Conservation (phyloP, 805 yeast genomes). For the Grigorovia yakushimaensis region DNA sequence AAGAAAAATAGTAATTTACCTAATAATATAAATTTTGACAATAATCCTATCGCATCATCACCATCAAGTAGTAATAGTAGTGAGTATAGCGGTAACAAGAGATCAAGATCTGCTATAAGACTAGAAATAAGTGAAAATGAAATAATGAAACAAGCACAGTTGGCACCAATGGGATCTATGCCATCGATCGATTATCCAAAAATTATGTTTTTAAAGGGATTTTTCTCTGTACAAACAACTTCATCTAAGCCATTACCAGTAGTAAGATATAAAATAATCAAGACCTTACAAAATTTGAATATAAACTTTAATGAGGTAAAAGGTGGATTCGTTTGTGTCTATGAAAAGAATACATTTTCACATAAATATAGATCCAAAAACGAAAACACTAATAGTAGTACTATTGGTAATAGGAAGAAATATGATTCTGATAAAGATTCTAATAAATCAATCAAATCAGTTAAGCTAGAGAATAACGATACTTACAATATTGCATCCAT, state of each 20-base stretch:
- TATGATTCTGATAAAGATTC: neutral
- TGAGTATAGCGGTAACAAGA: neutral
- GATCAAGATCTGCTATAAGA: neutral
- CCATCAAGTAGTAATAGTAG: neutral
- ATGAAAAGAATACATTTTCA: neutral
- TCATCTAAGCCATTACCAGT: slow-evolving; percentile 86
- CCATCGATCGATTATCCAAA: slow-evolving; percentile 90
- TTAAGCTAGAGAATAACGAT: neutral
- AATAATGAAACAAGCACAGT: slow-evolving; percentile 36
- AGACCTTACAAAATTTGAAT: slow-evolving; percentile 60
- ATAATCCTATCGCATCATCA: neutral
- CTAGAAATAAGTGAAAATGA: slow-evolving; percentile 34
- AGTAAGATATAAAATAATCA: slow-evolving; percentile 72
- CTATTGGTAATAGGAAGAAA: neutral
- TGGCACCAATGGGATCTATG: slow-evolving; percentile 68
- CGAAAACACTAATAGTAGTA: neutral
- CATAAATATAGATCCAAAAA: neutral
- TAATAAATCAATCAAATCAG: neutral
- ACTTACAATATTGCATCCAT: neutral
- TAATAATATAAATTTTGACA: neutral
- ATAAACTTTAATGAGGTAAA: slow-evolving; percentile 83
- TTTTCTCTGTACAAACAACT: slow-evolving; percentile 89
- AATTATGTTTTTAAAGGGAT: slow-evolving; percentile 83
- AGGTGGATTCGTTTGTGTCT: slow-evolving; percentile 82
- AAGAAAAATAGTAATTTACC: neutral